These are phyloP conservation scores for Paramyrothecium roridum DNA, from an alignment of 2,329 filamentous ascomycete genomes.

Conservation along the genomic window DNA sequence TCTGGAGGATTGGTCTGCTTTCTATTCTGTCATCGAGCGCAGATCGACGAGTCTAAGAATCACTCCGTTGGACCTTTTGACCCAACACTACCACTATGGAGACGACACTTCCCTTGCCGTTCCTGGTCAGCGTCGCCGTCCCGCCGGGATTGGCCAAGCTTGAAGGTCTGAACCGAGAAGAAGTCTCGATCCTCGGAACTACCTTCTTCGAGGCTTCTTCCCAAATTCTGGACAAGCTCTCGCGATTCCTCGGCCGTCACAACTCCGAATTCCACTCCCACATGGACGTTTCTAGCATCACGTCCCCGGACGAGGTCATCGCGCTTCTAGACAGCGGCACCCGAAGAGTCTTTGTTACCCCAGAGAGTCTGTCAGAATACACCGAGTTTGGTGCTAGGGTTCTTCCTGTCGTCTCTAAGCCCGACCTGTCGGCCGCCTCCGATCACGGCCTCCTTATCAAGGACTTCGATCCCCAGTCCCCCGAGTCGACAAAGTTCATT, in stretches of 20 bases:
- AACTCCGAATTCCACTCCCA: conserved; percentile 59
- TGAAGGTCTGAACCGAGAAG: conserved; percentile 52
- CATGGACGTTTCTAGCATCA: conserved; percentile 71
- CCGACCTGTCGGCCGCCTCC: conserved; percentile 41
- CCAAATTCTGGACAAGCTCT: conserved; percentile 42
- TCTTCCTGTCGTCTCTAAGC: conserved; percentile 46
- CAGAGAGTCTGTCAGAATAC: conserved; percentile 61
- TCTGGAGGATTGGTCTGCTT: too few relatives aligned
- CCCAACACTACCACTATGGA: conserved; percentile 46
- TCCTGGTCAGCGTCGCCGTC: conserved; percentile 56
- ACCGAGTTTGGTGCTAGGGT: conserved; percentile 55
- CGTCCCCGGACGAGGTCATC: conserved; percentile 69
- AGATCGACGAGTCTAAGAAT: conserved; percentile 6
- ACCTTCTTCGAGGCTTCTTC: conserved; percentile 55
- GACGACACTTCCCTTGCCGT: conserved; percentile 61
- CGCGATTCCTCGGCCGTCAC: conserved; percentile 45
- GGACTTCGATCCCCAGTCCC: conserved; percentile 43
- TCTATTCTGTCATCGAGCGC: conserved; percentile 17
- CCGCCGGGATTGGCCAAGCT: conserved; percentile 44
- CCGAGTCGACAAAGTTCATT: conserved; percentile 39
- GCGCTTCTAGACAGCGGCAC: conserved; percentile 83
- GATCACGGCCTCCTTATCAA: conserved; percentile 50
- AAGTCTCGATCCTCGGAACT: conserved; percentile 57
- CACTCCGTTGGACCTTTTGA: conserved; percentile 1
- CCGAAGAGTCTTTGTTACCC: conserved; percentile 76